Conservation (phyloP, 192 early-diverging fungal genomes). For the Chytriomyces sp. region DNA sequence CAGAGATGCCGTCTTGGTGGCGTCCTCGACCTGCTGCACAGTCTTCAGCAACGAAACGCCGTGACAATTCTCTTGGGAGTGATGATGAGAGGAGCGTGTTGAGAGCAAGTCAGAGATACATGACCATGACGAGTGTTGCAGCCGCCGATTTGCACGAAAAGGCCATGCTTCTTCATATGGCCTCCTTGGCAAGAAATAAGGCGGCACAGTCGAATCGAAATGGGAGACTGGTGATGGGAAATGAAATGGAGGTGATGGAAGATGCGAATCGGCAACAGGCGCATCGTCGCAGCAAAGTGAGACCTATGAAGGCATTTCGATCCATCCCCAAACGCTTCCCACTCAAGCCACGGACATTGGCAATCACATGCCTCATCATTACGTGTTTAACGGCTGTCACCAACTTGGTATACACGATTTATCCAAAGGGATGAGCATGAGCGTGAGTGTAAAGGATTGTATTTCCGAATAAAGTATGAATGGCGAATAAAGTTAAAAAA, state of each 20-base stretch:
- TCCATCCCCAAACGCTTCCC: slow-evolving; percentile 35
- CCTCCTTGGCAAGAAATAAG: background rate
- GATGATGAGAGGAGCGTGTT: background rate
- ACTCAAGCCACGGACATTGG: slow-evolving; percentile 18
- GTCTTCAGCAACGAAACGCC: too few relatives aligned
- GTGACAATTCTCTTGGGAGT: background rate
- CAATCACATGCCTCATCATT: slow-evolving; percentile 24
- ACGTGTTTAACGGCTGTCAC: slow-evolving; percentile 13
- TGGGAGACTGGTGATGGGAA: too few relatives aligned
- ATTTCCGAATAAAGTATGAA: too few relatives aligned
- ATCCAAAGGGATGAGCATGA: too few relatives aligned
- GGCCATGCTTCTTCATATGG: background rate
- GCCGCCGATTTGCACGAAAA: background rate
- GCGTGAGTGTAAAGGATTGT: too few relatives aligned
- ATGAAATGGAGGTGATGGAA: too few relatives aligned
- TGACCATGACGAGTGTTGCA: background rate
- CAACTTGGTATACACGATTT: slow-evolving; percentile 16
- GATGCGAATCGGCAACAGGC: background rate
- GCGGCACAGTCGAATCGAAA: background rate
- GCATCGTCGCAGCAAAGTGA: background rate
- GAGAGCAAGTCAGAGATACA: background rate
- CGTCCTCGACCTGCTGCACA: too few relatives aligned
- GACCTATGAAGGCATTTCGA: slow-evolving; percentile 31
- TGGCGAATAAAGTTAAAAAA: too few relatives aligned
- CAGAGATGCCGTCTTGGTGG: too few relatives aligned